A percentile compares a stretch with the other conserved stretches of the same genome.
These are phyloP conservation scores for Phylloboletellus chloephorus DNA, from an alignment of 1,284 basidiomycete species.

Conservation along the genomic window DNA sequence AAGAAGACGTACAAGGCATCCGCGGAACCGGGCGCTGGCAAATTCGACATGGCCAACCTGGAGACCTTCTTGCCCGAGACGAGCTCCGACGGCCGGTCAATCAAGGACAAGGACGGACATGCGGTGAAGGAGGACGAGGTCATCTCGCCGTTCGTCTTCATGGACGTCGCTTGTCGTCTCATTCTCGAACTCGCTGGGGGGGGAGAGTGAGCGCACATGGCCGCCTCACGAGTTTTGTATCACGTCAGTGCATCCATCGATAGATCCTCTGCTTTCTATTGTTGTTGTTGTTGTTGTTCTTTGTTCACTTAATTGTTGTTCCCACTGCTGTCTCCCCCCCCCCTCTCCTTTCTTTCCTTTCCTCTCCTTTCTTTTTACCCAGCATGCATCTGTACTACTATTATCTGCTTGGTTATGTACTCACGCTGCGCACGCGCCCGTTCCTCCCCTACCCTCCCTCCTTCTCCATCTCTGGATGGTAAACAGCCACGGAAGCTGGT, in stretches of 20 bases:
- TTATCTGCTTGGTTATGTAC: slow-evolving; percentile 24
- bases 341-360: not conserved
- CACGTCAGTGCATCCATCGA: slow-evolving; percentile 11
- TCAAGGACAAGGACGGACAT: slow-evolving; percentile 32
- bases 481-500: too few relatives aligned
- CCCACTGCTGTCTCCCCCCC: not conserved
- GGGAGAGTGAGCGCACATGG: slow-evolving; percentile 29
- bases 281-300: slow-evolving; percentile 5
- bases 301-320: slow-evolving; percentile 10
- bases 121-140: slow-evolving; percentile 56
- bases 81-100: slow-evolving; percentile 41
- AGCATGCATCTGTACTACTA: slow-evolving; percentile 24
- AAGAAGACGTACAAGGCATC: slow-evolving; percentile 83
- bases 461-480: too few relatives aligned
- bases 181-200: slow-evolving; percentile 78
- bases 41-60: slow-evolving; percentile 57
- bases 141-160: slow-evolving; percentile 91
- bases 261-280: slow-evolving; percentile 20
- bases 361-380: slow-evolving; percentile 6
- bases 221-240: slow-evolving; percentile 13
- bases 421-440: too few relatives aligned
- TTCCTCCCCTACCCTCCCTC: too few relatives aligned
- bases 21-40: slow-evolving; percentile 55
- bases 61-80: slow-evolving; percentile 46
- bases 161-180: slow-evolving; percentile 87